A percentile compares a stretch with the other conserved stretches of the same genome.
Conservation (phyloP, 192 early-diverging fungal genomes). For the Rhizoclosmatium sp. region DNA sequence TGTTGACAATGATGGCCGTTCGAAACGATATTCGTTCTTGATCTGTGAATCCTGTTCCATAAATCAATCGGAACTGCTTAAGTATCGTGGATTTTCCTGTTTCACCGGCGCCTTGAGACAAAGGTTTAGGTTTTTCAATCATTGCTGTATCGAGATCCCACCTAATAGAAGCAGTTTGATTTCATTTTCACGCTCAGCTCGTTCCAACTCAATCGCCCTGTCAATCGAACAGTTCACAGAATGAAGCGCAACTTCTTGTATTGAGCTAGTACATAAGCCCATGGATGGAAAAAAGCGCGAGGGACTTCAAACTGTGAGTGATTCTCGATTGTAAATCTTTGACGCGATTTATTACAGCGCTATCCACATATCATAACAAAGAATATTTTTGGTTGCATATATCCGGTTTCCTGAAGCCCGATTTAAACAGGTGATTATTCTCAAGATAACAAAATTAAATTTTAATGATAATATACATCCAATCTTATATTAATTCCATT, state of each 20-base stretch:
- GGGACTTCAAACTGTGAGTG: no score
- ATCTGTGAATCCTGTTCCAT: conserved; percentile 45
- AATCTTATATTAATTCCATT: no score
- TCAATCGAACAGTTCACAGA: conserved; percentile 89
- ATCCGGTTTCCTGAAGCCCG: no score
- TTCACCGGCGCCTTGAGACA: conserved; percentile 53
- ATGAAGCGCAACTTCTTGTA: neutral
- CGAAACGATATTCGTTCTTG: conserved; percentile 43
- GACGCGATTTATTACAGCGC: no score
- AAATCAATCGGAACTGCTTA: conserved; percentile 57
- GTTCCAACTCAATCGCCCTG: conserved; percentile 81
- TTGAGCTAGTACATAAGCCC: no score
- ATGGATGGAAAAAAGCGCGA: no score
- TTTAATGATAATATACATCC: no score
- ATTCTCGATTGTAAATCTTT: no score
- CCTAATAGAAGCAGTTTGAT: conserved; percentile 94
- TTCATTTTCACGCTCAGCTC: conserved; percentile 80
- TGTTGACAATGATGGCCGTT: conserved; percentile 45
- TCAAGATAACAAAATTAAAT: no score
- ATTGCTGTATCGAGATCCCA: conserved; percentile 4
- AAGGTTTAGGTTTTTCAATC: conserved; percentile 23
- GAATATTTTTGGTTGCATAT: no score
- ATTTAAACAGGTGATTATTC: no score
- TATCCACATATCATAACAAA: no score
- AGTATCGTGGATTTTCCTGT: conserved; percentile 58